Base-by-base conservation (phyloP, 1,284 basidiomycete species). In the Kalmanozyma brasiliensis region DNA sequence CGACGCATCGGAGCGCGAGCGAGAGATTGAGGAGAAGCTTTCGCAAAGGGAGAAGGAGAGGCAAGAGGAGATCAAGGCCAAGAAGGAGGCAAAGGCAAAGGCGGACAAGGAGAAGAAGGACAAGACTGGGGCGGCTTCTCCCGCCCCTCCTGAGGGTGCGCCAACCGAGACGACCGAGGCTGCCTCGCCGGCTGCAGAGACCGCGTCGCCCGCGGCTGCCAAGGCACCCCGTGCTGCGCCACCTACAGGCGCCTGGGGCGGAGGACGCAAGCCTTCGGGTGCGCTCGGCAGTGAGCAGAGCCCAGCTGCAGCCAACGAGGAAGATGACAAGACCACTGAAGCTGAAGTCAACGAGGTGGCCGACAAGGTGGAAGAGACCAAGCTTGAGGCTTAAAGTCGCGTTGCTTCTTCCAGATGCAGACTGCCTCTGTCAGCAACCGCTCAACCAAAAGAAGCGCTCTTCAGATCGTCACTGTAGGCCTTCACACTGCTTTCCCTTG, bases 1-100 rank as follows among this genome's bases (percentile, higher is more conserved):
- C 30, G 93, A 97, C 82, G 89, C 90, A 8, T 85, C 89, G 19
- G 85, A 87, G 3, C 88, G 88, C 52, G 93, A 97, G 79, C 87
- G 87, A 49, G 90, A 88, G 79, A 88, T 92, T 10, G 82, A 87
- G 24, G 87, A 90, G 46, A 71, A 70, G 55, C 64, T 81, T 29
- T 51, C 57, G n/a, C 62, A 74, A 46, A 52, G 66, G 22, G 76
- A 79, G 34, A 74, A 73, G 59, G 58, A 73, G 60, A 52, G 65
- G 30, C 75, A 79, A 42, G 71, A 78, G 47, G 61, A 75, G 22
- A 36, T 63, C 8, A 65, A 55, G 44, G 59, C 53, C 22, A 73
- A 76, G 49, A 59, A 72, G 51, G 77, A 76, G 26, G n/a, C n/a
- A n/a, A 79, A 80, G 52, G 51, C 49, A 17, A 74, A 69, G 49